These are phyloP conservation scores for Cadophora malorum DNA, from an alignment of 2,329 filamentous ascomycete species.

Conservation along the genomic window DNA sequence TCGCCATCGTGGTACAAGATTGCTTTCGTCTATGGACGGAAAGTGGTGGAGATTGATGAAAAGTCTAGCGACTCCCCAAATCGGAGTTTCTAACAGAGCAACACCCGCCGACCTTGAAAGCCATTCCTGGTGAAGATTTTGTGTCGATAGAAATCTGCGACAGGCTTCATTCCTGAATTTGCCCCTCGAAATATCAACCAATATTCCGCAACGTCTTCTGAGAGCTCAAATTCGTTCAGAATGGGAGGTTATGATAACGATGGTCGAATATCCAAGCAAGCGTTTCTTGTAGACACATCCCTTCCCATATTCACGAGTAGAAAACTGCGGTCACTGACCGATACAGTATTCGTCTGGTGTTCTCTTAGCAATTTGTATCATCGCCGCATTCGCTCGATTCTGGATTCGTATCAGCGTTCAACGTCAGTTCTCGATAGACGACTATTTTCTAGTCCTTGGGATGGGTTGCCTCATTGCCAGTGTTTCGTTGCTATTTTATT, in stretches of 20 bases:
- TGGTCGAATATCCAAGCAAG: background rate
- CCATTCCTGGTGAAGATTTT: too few species aligned
- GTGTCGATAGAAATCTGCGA: too few species aligned
- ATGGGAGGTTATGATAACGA: background rate
- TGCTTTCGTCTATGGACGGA: background rate
- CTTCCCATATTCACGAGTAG: background rate
- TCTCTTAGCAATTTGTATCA: background rate
- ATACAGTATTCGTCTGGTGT: background rate
- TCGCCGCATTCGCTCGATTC: constrained; percentile 3
- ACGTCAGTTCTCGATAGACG: background rate
- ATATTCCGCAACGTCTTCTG: too few species aligned
- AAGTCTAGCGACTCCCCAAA: background rate
- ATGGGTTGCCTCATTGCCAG: background rate
- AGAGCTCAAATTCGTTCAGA: background rate
- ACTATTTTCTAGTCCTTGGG: background rate
- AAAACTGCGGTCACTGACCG: background rate
- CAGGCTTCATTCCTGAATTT: too few species aligned
- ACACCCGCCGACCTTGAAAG: too few species aligned
- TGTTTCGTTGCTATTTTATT: background rate
- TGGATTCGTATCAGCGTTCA: constrained; percentile 8
- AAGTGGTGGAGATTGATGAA: too few species aligned
- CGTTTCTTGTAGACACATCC: background rate
- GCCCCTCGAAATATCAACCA: too few species aligned
- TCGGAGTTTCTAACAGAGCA: background rate
- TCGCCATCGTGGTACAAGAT: background rate